Base-by-base conservation (phyloP, 495 filamentous ascomycete species). In the Recurvomyces mirabilis region DNA sequence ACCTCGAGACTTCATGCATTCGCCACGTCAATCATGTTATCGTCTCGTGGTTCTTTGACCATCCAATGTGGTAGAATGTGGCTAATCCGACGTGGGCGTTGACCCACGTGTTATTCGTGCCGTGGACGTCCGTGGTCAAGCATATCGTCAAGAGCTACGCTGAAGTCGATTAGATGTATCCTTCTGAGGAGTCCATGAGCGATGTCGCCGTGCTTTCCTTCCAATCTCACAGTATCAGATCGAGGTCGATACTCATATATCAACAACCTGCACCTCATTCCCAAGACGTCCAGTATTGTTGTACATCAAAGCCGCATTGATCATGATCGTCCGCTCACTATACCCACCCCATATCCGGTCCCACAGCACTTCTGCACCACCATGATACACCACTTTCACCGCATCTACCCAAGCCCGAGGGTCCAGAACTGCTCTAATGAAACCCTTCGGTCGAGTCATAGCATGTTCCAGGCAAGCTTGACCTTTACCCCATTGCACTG, bases 231-330 rank as follows among this genome's bases (percentile, higher is more conserved):
- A n/a, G n/a, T n/a, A n/a, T n/a, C n/a, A n/a, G n/a, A n/a, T n/a
- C n/a, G n/a, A n/a, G n/a, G n/a, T n/a, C n/a, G n/a, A n/a, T 38
- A 20, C 11, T 42, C 39, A 42, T 5, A 61, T 60, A 10, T 69
- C 65, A 43, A 80, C 70, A n/a, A 84, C 68, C 57, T 79, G 72
- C 3, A 78, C 71, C 35, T 64, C 60, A 56, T 84, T 87, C 12
- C 67, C 63, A 47, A 91, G 57, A 52, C 69, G 70, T 3, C 79
- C 81, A 9, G 74, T 80, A 39, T 73, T 75, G 11, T 72, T 68
- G 60, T 80, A 74, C 67, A 82, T 81, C 53, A 84, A 72, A 0
- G 82, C 72, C 2, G 84, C 84, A 63, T 93, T 93, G 7, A 89
- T 73, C 73, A 91, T 68, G 55, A 84, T 59, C 0, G 55, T 60